These are phyloP conservation scores for Glycyrrhiza uralensis DNA, from an alignment of 306 rosid genomes.

Conservation along the genomic window DNA sequence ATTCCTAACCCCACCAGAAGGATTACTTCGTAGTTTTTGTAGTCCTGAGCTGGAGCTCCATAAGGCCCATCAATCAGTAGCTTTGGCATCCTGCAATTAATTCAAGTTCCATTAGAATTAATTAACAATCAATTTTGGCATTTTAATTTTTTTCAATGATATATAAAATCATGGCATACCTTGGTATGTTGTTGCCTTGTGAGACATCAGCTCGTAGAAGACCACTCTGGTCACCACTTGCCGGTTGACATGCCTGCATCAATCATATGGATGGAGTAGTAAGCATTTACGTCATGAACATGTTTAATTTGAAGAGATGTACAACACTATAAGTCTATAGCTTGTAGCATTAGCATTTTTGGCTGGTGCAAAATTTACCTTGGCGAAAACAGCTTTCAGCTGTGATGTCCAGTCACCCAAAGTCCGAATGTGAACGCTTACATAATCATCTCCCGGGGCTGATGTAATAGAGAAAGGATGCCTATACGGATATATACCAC, in stretches of 20 bases:
- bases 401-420: constrained; percentile 88
- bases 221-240: constrained; percentile 66
- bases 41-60: constrained; percentile 96
- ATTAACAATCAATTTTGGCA: neutral
- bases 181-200: constrained; percentile 47
- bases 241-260: constrained; percentile 74
- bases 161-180: constrained; percentile 30
- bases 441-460: constrained; percentile 82
- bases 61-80: constrained; percentile 78
- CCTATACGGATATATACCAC: constrained; percentile 38
- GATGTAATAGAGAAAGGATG: constrained; percentile 92
- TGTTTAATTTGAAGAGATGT: neutral
- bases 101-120: neutral
- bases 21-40: constrained; percentile 76
- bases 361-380: constrained; percentile 40
- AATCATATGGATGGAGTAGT: neutral
- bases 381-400: constrained; percentile 63
- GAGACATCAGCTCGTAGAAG: constrained; percentile 69
- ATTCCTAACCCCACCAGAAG: constrained; percentile 86
- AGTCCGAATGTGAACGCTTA: constrained; percentile 84
- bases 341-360: neutral
- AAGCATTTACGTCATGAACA: neutral
- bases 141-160: neutral
- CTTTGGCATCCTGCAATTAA: constrained; percentile 65
- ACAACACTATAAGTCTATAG: neutral